phyloP scores from a whole-genome alignment of 2,329 filamentous ascomycete species.

The Phialocephala subalpina region DNA sequence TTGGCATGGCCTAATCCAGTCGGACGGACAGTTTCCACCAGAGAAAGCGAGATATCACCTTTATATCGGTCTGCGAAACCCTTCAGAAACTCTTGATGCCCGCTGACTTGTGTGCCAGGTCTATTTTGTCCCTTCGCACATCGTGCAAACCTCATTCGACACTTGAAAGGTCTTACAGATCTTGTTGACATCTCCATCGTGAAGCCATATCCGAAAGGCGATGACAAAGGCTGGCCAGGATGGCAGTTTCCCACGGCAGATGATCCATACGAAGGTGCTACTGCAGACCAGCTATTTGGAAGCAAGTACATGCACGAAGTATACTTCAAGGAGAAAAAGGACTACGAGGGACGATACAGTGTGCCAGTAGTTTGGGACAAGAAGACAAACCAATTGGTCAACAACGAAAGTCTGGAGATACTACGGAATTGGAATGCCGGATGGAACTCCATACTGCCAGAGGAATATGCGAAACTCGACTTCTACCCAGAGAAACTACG shows the following conservation, averaged over 20 bases:
- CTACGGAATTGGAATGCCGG: constrained; percentile 79
- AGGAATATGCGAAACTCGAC: constrained; percentile 64
- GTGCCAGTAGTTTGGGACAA: constrained; percentile 73
- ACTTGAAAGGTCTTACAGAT: constrained; percentile 90
- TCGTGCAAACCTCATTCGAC: constrained; percentile 83
- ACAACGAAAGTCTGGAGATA: constrained; percentile 82
- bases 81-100: background rate
- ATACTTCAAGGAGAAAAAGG: constrained; percentile 69
- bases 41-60: constrained; percentile 93
- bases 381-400: constrained; percentile 73
- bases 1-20: constrained; percentile 37
- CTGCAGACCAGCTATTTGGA: constrained; percentile 65
- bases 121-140: constrained; percentile 66
- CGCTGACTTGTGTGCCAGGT: constrained; percentile 45
- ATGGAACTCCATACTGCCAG: constrained; percentile 38
- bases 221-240: constrained; percentile 68
- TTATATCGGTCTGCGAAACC: constrained; percentile 71
- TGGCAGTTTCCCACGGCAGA: constrained; percentile 70
- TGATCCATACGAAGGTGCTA: constrained; percentile 68
- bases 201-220: constrained; percentile 71
- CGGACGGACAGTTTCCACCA: constrained; percentile 59
- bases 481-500: constrained; percentile 72
- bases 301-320: constrained; percentile 70
- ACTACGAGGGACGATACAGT: constrained; percentile 72
- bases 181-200: constrained; percentile 62